Conservation (phyloP, 148 eudicot species). For the Selenicereus undatus region DNA sequence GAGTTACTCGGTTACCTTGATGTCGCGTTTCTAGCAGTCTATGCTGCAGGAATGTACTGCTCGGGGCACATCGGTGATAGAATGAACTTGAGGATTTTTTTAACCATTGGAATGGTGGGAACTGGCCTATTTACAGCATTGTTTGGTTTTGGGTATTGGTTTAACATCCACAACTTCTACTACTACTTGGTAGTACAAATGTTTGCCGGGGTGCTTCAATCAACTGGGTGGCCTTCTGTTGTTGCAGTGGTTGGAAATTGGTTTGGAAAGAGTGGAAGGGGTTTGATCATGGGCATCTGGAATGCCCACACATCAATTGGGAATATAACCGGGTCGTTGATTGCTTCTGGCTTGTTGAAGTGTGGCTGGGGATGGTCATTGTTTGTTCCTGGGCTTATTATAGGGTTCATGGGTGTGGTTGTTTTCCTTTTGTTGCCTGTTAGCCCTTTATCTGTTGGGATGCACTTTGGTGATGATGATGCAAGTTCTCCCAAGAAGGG, state of each 20-base stretch:
- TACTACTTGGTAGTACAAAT: constrained; percentile 71
- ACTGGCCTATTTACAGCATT: constrained; percentile 79
- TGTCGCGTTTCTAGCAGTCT: constrained; percentile 73
- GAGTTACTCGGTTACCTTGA: constrained; percentile 82
- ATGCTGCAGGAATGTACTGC: constrained; percentile 73
- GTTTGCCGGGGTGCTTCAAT: constrained; percentile 88
- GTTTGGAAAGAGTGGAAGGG: constrained; percentile 86
- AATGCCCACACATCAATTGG: constrained; percentile 89
- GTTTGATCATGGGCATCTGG: constrained; percentile 92
- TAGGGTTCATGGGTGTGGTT: constrained; percentile 50
- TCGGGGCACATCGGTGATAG: constrained; percentile 94
- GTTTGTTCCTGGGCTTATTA: constrained; percentile 71
- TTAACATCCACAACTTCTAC: constrained; percentile 63
- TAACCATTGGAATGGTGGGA: constrained; percentile 84
- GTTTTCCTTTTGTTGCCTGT: constrained; percentile 63
- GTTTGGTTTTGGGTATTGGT: constrained; percentile 84
- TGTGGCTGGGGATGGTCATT: constrained; percentile 98
- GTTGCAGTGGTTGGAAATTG: constrained; percentile 93
- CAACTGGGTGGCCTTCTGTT: constrained; percentile 94
- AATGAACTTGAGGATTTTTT: constrained; percentile 61
- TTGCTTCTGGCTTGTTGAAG: constrained; percentile 69
- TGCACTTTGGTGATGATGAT: constrained; percentile 50
- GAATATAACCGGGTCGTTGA: constrained; percentile 71
- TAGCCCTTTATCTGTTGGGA: constrained; percentile 66
- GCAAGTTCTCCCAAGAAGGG: constrained; percentile 37